Evolutionary conservation across 2,329 filamentous ascomycete genomes (phyloP).

Genomic region (Fusarium fracticaudum): DNA sequence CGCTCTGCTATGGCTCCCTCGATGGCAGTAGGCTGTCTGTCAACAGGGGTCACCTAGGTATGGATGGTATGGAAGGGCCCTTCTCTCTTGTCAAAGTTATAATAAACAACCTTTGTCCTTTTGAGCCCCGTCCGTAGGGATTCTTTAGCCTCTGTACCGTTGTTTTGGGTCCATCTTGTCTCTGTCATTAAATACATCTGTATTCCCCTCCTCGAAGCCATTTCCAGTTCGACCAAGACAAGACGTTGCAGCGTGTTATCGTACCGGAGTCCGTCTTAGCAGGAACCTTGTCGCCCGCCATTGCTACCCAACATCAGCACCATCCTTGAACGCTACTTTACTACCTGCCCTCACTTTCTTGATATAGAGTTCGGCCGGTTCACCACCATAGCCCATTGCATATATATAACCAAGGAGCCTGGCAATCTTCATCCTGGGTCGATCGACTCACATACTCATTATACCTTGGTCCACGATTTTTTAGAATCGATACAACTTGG

Average conservation of each 20-base stretch:
- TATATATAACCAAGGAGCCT: neutral
- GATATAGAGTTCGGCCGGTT: neutral
- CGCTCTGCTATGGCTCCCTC: slow-evolving; percentile 2
- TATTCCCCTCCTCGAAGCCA: slow-evolving; percentile 24
- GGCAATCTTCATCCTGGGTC: neutral
- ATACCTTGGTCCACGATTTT: neutral
- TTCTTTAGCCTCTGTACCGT: slow-evolving; percentile 31
- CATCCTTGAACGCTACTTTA: slow-evolving; percentile 6
- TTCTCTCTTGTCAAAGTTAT: slow-evolving; percentile 27
- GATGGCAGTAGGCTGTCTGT: slow-evolving; percentile 29
- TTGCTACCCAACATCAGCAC: slow-evolving; percentile 7
- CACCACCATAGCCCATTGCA: neutral
- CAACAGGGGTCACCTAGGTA: slow-evolving; percentile 31
- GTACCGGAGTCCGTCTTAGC: slow-evolving; percentile 15
- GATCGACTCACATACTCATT: neutral
- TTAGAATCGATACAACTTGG: neutral
- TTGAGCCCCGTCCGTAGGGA: slow-evolving; percentile 34
- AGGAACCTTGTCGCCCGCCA: slow-evolving; percentile 10
- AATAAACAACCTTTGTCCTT: slow-evolving; percentile 42
- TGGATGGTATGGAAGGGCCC: slow-evolving; percentile 13
- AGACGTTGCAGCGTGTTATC: slow-evolving; percentile 12
- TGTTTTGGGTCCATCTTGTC: slow-evolving; percentile 39
- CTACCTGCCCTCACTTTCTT: slow-evolving; percentile 3
- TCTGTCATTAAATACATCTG: slow-evolving; percentile 39
- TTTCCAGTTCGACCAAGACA: slow-evolving; percentile 7